phyloP scores from a whole-genome alignment of 1,284 basidiomycete species.

The Rhizopogon parksii region DNA sequence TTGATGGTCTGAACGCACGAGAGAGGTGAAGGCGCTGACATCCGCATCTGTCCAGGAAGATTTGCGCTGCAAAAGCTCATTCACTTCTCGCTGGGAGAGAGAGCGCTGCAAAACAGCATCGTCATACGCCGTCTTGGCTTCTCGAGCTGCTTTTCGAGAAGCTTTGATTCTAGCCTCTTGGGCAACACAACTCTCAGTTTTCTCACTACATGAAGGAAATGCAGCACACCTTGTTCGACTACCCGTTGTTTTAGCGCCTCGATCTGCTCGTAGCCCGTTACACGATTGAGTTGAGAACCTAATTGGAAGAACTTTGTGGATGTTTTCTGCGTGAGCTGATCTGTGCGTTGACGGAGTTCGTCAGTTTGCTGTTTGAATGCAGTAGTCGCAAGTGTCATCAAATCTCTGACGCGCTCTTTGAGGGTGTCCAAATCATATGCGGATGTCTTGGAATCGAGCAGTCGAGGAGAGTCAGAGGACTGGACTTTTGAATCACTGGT shows the following conservation, averaged over 20 bases:
- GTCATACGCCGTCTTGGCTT: conserved; percentile 71
- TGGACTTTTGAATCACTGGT: neutral
- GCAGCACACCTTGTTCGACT: conserved; percentile 66
- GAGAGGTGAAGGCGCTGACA: conserved; percentile 75
- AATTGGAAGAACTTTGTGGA: conserved; percentile 61
- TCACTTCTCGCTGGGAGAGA: conserved; percentile 81
- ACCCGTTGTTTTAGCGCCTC: conserved; percentile 76
- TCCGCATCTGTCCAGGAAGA: conserved; percentile 80
- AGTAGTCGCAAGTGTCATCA: conserved; percentile 43
- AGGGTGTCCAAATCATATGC: conserved; percentile 18
- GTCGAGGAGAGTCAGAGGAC: neutral
- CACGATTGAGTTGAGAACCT: conserved; percentile 73
- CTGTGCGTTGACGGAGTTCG: conserved; percentile 46
- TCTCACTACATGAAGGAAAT: conserved; percentile 1
- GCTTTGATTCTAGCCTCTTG: conserved; percentile 60
- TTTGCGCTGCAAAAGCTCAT: conserved; percentile 87
- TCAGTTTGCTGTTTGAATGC: conserved; percentile 48
- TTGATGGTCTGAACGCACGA: conserved; percentile 82
- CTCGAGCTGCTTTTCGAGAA: conserved; percentile 51
- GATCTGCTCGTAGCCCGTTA: conserved; percentile 88
- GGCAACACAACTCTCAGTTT: conserved; percentile 11
- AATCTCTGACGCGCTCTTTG: conserved; percentile 41
- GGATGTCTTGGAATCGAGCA: neutral
- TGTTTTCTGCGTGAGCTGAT: conserved; percentile 50
- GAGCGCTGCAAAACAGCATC: conserved; percentile 69